Evolutionary conservation across 2,329 filamentous ascomycete genomes (phyloP).

Genomic region (Penicillium sp.): DNA sequence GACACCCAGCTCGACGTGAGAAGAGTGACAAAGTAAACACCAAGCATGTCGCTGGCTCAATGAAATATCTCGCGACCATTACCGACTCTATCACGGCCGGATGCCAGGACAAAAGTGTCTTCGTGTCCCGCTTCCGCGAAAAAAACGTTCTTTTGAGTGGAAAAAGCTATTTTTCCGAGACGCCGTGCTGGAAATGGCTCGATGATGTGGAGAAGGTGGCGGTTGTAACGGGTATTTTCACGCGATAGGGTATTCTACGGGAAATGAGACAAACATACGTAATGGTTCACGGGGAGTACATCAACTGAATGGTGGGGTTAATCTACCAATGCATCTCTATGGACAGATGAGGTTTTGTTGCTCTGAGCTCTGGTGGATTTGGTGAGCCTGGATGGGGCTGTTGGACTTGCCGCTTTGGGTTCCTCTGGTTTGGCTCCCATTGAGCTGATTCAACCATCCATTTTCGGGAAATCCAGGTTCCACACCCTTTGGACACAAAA

Average conservation of each 20-base stretch:
- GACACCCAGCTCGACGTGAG: no score
- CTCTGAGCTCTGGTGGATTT: neutral
- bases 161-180: conserved; percentile 12
- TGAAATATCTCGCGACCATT: conserved; percentile 16
- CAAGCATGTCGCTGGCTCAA: conserved; percentile 9
- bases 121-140: conserved; percentile 7
- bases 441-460: no score
- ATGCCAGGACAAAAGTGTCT: conserved; percentile 15
- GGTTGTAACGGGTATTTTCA: conserved; percentile 16
- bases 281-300: neutral
- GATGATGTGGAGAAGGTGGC: conserved; percentile 17
- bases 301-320: neutral
- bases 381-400: neutral
- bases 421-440: neutral
- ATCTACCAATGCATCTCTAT: neutral
- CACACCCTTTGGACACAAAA: no score
- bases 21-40: neutral
- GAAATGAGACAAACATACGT: neutral
- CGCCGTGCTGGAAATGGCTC: conserved; percentile 16
- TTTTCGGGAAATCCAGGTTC: no score
- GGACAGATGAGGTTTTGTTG: neutral
- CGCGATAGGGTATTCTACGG: conserved; percentile 1
- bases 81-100: conserved; percentile 8
- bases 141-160: neutral
- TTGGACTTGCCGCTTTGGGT: neutral